Evolutionary conservation across 352 stramenopile species (phyloP).

Genomic region (Phytophthora crassamura): DNA sequence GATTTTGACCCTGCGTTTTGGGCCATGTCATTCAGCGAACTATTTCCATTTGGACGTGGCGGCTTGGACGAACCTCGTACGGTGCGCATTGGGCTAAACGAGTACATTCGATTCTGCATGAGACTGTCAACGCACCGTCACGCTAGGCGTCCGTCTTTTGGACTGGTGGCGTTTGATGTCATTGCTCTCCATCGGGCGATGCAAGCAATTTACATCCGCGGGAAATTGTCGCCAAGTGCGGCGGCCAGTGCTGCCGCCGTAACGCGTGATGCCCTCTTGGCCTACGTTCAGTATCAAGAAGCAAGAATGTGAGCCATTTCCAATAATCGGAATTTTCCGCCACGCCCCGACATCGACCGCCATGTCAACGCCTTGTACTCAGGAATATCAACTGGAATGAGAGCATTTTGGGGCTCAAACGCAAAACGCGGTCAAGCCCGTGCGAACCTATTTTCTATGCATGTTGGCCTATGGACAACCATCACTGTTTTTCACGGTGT

Average conservation of each 20-base stretch:
- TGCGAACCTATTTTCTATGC: slow-evolving; percentile 15
- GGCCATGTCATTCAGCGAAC: slow-evolving; percentile 14
- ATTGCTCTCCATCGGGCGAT: not conserved
- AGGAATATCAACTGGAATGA: slow-evolving; percentile 8
- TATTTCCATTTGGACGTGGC: slow-evolving; percentile 34
- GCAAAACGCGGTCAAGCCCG: not conserved
- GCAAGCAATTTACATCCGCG: slow-evolving; percentile 5
- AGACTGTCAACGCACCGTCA: not conserved
- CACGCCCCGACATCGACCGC: no score
- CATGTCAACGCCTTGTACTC: not conserved
- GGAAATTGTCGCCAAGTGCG: not conserved
- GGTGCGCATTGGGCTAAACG: slow-evolving; percentile 5
- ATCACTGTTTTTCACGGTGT: slow-evolving; percentile 16
- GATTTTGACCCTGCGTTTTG: slow-evolving; percentile 34
- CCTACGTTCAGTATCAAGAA: slow-evolving; percentile 4
- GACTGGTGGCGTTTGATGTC: slow-evolving; percentile 9
- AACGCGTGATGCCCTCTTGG: not conserved
- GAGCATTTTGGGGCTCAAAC: slow-evolving; percentile 13
- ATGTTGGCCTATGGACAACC: slow-evolving; percentile 10
- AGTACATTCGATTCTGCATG: slow-evolving; percentile 10
- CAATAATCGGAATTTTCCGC: no score
- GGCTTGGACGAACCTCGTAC: slow-evolving; percentile 20
- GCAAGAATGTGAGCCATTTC: not conserved
- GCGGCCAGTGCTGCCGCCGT: not conserved
- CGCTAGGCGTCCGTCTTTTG: not conserved